Base-by-base conservation (phyloP, 768 basidiomycete species). In the Suillus americanus region DNA sequence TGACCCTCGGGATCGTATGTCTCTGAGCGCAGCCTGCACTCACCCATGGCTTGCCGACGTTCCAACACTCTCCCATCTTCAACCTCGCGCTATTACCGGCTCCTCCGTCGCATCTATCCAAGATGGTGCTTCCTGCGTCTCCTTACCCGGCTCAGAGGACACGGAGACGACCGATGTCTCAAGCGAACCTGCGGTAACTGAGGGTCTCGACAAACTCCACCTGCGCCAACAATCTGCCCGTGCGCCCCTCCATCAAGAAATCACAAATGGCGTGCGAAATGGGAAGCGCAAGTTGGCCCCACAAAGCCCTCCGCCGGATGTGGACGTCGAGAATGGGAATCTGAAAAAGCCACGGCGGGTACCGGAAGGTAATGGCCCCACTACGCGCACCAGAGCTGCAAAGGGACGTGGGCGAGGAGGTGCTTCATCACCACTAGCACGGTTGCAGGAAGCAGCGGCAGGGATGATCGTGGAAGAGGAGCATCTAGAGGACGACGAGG, bases 41-140 rank as follows among this genome's bases (percentile, higher is more conserved):
- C 95, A 98, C 69, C 85, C 86, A 1, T 99, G 97, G 97, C 82
- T 98, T 3, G 33, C 3, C 71, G 61, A 33, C 20, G 43, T 5
- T 35, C 53, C 53, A n/a, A 54, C 53, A 13, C 53, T 54, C 0
- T 5, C 4, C 8, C 23, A 33, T 30, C 35, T 60, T 33, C 46
- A 20, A 7, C 38, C 43, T n/a, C 66, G 65, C 35, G 60, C 50
- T 23, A 62, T 63, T 60, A 62, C 68, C 4, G 66, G n/a, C 25
- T 68, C 74, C 13, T 66, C 71, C 28, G n/a, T 72, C 33, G 64
- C 71, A 14, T 71, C 70, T 13, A 33, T 75, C 23, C 69, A 68
- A 5, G 72, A 72, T 6, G 70, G 69, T 33, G 3, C 25, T 59
- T 41, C 57, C 25, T 35, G 14, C 3, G 28, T 43, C 35, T 25